These are phyloP conservation scores for Davidsoniella eucalypti DNA, from an alignment of 2,329 filamentous ascomycete genomes.

Conservation along the genomic window DNA sequence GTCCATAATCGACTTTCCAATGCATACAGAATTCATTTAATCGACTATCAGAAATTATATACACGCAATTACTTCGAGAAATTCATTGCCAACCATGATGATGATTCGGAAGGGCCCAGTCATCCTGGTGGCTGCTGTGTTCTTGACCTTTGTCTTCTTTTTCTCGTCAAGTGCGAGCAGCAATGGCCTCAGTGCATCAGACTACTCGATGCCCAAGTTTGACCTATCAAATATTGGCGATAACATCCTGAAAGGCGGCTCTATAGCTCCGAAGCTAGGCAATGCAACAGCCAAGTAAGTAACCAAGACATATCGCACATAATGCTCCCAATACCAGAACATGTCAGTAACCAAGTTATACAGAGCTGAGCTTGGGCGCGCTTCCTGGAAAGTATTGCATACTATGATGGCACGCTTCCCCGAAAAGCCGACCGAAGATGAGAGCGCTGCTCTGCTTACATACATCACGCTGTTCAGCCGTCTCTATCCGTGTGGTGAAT, in stretches of 20 bases:
- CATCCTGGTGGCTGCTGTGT: conserved; percentile 35
- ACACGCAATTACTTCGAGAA: background rate
- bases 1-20: background rate
- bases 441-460: conserved; percentile 44
- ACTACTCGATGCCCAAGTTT: conserved; percentile 14
- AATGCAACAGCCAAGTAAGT: conserved; percentile 64
- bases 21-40: too few relatives aligned
- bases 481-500: conserved; percentile 57
- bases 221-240: conserved; percentile 29
- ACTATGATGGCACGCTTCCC: conserved; percentile 57
- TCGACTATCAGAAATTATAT: too few relatives aligned
- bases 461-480: conserved; percentile 51
- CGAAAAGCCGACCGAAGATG: conserved; percentile 44
- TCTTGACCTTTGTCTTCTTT: conserved; percentile 42
- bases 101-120: conserved; percentile 40
- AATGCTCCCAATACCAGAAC: background rate
- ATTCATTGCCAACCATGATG: background rate
- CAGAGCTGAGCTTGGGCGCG: conserved; percentile 48
- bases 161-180: conserved; percentile 29
- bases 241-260: conserved; percentile 44
- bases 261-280: conserved; percentile 65
- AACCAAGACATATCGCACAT: background rate
- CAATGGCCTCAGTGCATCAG: conserved; percentile 8
- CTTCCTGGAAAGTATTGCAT: conserved; percentile 54
- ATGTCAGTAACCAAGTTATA: conserved; percentile 7